Evolutionary conservation across 345 rosid species (phyloP), one percentile per base, ranked within the genome.

Genomic region (Salix udensis): DNA sequence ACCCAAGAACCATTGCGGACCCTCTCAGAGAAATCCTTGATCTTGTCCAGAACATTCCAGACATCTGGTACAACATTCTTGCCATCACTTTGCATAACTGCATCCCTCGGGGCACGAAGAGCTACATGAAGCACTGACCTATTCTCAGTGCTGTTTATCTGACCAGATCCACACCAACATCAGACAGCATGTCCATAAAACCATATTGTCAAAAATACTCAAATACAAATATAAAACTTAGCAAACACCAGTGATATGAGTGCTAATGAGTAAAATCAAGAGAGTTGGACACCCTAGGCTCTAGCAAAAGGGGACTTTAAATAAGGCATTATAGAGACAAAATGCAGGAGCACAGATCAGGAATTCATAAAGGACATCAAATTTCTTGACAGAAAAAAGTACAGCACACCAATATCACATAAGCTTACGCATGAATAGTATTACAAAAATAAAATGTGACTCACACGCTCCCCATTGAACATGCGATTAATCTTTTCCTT

Each of bases 91-190:
- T 86, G 77, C 39, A 93, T 87, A 74, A 88, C 88, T 60, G 92
- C 88, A 84, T 93, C 92, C 76, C 89, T 89, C 42, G 93, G 89
- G 77, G 98, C 98, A 70, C 98, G 94, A 36, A 96, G 96, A 68
- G 98, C 98, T 40, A 91, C 91, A 84, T 96, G 99, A 77, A 93
- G 95, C 80, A 96, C 98, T 46, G 98, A 86, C 86, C 99, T 91
- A 77, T 93, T 85, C 83, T 96, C 99, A 19, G 99, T 92, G 79
- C 89, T 86, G 81, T 96, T 96, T 79, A 96, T 96, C 99, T 96
- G 86, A 68, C 53, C 81, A 64, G 58, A 36, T 71, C 62, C 78
- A 78, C 52, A 55, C 60, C 69, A 66, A 26, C 37, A 67, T 61
- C 36, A 69, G 4, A 28, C 71, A 77, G 80, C 71, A 68, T 4